phyloP scores from a whole-genome alignment of 176 grass and related monocot species.

The Pontederia crassipes region DNA sequence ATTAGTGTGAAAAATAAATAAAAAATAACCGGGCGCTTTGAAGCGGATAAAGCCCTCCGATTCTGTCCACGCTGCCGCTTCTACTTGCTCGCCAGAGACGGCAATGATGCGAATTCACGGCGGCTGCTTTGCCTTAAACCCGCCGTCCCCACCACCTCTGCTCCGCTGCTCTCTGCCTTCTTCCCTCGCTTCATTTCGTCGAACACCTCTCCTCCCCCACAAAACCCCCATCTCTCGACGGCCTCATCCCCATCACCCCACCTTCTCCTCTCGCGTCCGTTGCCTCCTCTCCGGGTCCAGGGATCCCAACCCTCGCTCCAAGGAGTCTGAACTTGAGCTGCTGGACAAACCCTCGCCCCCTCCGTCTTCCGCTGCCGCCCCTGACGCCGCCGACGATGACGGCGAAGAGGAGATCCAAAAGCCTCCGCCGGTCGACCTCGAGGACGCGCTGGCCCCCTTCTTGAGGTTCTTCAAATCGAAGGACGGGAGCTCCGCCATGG shows the following conservation, averaged over 20 bases:
- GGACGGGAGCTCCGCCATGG: slow-evolving; percentile 1
- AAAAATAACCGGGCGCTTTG: neutral
- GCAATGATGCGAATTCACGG: neutral
- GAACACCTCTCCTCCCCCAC: neutral
- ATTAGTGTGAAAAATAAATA: too few relatives aligned
- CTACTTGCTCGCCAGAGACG: slow-evolving; percentile 20
- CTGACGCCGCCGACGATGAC: neutral
- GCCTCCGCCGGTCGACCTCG: neutral
- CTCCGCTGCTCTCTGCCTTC: neutral
- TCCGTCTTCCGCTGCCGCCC: neutral
- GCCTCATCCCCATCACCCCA: slow-evolving; percentile 9
- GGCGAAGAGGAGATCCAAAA: neutral
- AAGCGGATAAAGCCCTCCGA: slow-evolving; percentile 6
- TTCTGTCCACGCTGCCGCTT: slow-evolving; percentile 1
- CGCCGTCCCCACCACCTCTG: neutral
- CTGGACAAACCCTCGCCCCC: slow-evolving; percentile 49
- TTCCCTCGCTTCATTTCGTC: too few relatives aligned
- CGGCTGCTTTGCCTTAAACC: neutral
- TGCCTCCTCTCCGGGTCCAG: slow-evolving; percentile 10
- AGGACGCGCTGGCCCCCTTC: slow-evolving; percentile 49
- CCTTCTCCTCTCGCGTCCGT: slow-evolving; percentile 26
- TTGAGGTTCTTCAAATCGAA: slow-evolving; percentile 62
- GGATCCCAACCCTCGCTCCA: neutral
- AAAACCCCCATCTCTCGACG: slow-evolving; percentile 1
- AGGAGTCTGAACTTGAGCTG: slow-evolving; percentile 41